These are phyloP conservation scores for Rubus parviflorus DNA, from an alignment of 306 rosid species.

Conservation along the genomic window DNA sequence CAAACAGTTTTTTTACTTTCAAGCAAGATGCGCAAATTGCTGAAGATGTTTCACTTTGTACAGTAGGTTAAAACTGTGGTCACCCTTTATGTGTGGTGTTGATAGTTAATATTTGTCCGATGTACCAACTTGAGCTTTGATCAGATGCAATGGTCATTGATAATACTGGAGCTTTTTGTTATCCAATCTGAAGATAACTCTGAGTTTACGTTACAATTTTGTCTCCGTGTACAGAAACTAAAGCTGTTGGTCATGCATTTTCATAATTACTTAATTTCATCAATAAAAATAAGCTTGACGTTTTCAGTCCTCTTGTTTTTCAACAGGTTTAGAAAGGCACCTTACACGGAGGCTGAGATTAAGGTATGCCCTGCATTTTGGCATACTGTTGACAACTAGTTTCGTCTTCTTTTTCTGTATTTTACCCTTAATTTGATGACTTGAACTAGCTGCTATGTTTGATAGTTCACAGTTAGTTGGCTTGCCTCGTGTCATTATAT, in stretches of 20 bases:
- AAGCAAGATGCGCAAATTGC: neutral
- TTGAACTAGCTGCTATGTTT: neutral
- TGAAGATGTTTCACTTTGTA: neutral
- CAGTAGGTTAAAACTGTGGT: neutral
- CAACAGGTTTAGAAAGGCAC: conserved; percentile 72
- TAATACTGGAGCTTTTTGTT: neutral
- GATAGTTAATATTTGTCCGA: neutral
- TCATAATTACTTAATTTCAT: neutral
- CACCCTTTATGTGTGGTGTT: neutral
- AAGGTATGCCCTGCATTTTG: conserved; percentile 55
- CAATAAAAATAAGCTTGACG: neutral
- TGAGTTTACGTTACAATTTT: neutral
- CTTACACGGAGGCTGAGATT: conserved; percentile 85
- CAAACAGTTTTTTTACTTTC: neutral
- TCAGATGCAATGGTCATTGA: neutral
- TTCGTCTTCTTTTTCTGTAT: neutral
- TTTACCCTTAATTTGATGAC: neutral
- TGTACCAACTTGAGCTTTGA: neutral
- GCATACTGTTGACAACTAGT: conserved; percentile 5
- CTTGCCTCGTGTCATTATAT: neutral
- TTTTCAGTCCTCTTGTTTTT: conserved; percentile 19
- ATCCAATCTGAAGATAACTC: neutral
- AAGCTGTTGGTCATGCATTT: conserved; percentile 25
- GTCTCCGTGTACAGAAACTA: neutral
- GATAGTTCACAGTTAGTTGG: neutral